Evolutionary conservation across 2,329 filamentous ascomycete genomes (phyloP).

Genomic region (Aspergillus vadensis): DNA sequence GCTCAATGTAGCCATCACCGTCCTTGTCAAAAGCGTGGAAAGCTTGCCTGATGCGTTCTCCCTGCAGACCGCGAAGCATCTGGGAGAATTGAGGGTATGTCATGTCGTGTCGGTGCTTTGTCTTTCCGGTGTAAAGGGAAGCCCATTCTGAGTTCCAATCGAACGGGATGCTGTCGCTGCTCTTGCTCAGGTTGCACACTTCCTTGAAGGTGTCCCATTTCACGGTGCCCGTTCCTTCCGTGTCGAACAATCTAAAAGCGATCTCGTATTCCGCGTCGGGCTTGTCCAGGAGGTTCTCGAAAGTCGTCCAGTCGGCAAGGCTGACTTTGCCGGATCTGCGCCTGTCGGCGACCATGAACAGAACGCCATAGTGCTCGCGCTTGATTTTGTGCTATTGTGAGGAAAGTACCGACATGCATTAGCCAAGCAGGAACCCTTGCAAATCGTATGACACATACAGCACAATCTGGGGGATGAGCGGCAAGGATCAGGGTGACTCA

Average conservation of each 20-base stretch:
- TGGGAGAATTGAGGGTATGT: conserved; percentile 97
- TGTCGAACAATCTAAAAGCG: conserved; percentile 93
- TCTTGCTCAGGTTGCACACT: conserved; percentile 85
- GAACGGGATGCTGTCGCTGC: conserved; percentile 81
- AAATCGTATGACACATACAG: conserved; percentile 20
- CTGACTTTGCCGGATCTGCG: conserved; percentile 71
- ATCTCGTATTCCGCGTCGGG: conserved; percentile 99
- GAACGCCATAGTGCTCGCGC: conserved; percentile 89
- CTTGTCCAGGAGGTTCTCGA: conserved; percentile 90
- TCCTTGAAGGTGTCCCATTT: conserved; percentile 87
- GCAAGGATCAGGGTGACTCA: conserved; percentile 54
- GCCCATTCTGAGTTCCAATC: conserved; percentile 98
- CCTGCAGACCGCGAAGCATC: conserved; percentile 94
- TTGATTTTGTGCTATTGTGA: conserved; percentile 86
- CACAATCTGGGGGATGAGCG: conserved; percentile 2
- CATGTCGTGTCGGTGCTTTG: conserved; percentile 84
- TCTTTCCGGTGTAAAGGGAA: conserved; percentile 86
- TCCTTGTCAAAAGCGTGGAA: conserved; percentile 91
- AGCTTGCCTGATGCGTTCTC: conserved; percentile 91
- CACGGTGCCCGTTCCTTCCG: conserved; percentile 78
- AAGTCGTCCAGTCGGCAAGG: conserved; percentile 85
- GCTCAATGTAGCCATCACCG: conserved; percentile 90
- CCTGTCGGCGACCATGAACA: conserved; percentile 89
- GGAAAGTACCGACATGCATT: conserved; percentile 12
- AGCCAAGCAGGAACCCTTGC: conserved; percentile 15